Conservation (phyloP, 129 eudicot species). For the Flaveria robusta region DNA sequence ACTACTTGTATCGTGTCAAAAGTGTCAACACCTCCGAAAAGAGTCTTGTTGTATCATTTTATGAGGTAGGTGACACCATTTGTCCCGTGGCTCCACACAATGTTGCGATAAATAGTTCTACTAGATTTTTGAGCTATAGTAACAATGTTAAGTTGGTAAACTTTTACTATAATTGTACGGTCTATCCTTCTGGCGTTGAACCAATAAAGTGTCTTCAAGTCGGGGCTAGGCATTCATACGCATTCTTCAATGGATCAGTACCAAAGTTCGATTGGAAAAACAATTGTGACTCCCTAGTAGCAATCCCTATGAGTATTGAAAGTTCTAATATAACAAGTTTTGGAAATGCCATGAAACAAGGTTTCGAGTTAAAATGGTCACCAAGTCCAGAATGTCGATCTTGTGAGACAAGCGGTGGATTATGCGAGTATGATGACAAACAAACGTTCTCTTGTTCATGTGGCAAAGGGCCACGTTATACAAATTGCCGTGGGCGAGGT, state of each 20-base stretch:
- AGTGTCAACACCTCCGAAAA: constrained; percentile 13
- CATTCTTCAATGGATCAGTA: constrained; percentile 24
- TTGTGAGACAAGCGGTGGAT: constrained; percentile 35
- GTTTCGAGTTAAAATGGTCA: constrained; percentile 35
- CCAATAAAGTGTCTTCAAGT: constrained; percentile 37
- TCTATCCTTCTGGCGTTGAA: constrained; percentile 31
- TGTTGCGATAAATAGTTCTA: neutral
- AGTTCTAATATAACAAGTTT: constrained; percentile 6
- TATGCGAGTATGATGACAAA: constrained; percentile 17
- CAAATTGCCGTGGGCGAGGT: constrained; percentile 29
- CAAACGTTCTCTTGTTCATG: constrained; percentile 32
- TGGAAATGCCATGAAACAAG: constrained; percentile 23
- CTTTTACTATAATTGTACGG: constrained; percentile 13
- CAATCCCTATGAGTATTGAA: constrained; percentile 25
- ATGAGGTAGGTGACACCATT: constrained; percentile 2
- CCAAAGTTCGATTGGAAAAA: constrained; percentile 37
- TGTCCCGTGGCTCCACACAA: constrained; percentile 8
- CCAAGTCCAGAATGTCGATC: constrained; percentile 16
- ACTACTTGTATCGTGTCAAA: constrained; percentile 18
- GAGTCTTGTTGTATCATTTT: constrained; percentile 9
- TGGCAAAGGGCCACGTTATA: constrained; percentile 7
- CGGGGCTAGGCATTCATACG: constrained; percentile 33
- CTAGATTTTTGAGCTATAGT: neutral
- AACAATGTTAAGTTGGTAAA: neutral
- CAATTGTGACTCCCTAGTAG: constrained; percentile 29